Conservation (phyloP, 805 yeast species). For the Suhomyces sp. region DNA sequence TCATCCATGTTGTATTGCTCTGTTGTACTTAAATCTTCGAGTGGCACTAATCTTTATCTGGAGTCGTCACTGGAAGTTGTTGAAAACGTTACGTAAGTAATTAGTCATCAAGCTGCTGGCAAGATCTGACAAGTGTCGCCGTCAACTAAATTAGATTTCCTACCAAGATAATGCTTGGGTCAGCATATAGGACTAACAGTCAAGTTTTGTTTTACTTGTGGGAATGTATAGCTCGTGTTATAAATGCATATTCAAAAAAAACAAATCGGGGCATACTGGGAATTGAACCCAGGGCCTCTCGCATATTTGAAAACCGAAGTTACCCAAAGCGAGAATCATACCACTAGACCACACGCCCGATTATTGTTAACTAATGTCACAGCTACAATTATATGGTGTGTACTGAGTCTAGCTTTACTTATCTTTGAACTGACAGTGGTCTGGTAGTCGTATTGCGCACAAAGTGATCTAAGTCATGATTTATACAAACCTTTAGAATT, state of each 20-base stretch:
- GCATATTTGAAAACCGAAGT: constrained; percentile 27
- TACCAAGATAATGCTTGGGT: too few relatives aligned
- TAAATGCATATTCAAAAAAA: not conserved
- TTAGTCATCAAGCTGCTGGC: not conserved
- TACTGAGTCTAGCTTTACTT: not conserved
- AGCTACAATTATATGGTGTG: too few relatives aligned
- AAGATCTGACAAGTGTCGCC: not conserved
- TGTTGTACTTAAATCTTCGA: not conserved
- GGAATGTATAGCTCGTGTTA: not conserved
- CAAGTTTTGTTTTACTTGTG: not conserved
- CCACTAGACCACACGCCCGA: constrained; percentile 33
- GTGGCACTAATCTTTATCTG: not conserved
- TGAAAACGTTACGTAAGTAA: not conserved
- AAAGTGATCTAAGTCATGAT: too few relatives aligned
- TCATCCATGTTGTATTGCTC: constrained; percentile 34
- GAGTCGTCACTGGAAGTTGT: not conserved
- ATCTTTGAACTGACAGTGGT: too few relatives aligned
- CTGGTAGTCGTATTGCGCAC: too few relatives aligned
- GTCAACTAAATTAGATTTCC: not conserved
- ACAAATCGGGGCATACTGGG: constrained; percentile 45
- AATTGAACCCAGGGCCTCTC: constrained; percentile 66
- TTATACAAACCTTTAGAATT: too few relatives aligned
- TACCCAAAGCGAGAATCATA: constrained; percentile 34
- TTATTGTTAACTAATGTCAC: not conserved
- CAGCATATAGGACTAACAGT: not conserved